A percentile compares a stretch with the other conserved stretches of the same genome.
These are phyloP conservation scores for Glomus cerebriforme DNA, from an alignment of 192 early-diverging fungal genomes.

Conservation along the genomic window DNA sequence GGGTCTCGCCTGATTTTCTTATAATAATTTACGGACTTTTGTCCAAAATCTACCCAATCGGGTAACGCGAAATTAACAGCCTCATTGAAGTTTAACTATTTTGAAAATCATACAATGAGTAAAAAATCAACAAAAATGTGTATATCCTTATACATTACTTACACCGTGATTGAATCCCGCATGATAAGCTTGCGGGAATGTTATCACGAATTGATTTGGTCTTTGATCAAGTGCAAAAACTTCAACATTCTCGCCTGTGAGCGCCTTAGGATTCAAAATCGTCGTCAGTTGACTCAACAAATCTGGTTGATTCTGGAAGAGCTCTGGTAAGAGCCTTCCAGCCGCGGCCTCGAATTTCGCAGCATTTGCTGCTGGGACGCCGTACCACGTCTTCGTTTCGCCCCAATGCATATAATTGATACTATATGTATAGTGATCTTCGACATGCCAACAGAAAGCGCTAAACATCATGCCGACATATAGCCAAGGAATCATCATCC, in stretches of 20 bases:
- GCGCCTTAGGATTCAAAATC: conserved; percentile 77
- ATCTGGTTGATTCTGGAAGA: conserved; percentile 90
- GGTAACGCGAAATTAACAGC: conserved; percentile 96
- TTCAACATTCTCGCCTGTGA: conserved; percentile 73
- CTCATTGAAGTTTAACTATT: conserved; percentile 89
- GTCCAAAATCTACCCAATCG: conserved; percentile 86
- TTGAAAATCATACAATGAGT: conserved; percentile 14
- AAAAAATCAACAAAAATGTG: neutral
- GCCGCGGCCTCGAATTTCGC: conserved; percentile 84
- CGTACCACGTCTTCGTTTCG: conserved; percentile 98
- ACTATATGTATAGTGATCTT: conserved; percentile 96
- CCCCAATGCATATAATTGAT: conserved; percentile 97
- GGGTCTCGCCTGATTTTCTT: conserved; percentile 76
- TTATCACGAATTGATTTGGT: conserved; percentile 92
- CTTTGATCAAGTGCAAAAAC: conserved; percentile 84
- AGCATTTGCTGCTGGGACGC: conserved; percentile 81
- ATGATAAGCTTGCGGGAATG: conserved; percentile 94
- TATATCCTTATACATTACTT: conserved; percentile 28
- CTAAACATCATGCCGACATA: conserved; percentile 96
- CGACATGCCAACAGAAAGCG: conserved; percentile 98
- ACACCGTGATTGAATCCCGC: conserved; percentile 97
- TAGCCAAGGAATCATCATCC: conserved; percentile 97
- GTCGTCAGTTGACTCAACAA: conserved; percentile 93
- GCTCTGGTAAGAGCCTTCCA: conserved; percentile 75
- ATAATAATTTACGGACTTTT: conserved; percentile 81